Evolutionary conservation across 371 early-diverging fungal species (phyloP).

Genomic region (Mucor plumbeus): DNA sequence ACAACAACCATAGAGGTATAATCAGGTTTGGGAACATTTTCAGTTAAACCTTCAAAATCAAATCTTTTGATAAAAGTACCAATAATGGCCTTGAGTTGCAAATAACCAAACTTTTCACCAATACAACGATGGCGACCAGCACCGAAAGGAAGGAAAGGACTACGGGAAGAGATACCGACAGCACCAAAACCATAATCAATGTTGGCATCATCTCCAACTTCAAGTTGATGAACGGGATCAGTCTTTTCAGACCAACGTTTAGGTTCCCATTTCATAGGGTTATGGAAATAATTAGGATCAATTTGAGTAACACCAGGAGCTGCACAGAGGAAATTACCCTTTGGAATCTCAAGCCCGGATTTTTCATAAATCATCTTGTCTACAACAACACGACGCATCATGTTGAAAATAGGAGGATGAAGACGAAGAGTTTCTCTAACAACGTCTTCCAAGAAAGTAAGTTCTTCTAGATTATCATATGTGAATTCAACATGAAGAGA

Average conservation of each 20-base stretch:
- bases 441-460: constrained; percentile 77
- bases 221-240: constrained; percentile 51
- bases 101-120: constrained; percentile 95
- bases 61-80: constrained; percentile 81
- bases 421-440: constrained; percentile 93
- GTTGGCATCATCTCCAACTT: constrained; percentile 71
- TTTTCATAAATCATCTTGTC: constrained; percentile 69
- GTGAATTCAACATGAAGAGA: constrained; percentile 63
- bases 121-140: constrained; percentile 98
- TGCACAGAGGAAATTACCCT: constrained; percentile 87
- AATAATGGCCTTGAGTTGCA: constrained; percentile 94
- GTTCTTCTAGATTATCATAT: constrained; percentile 80
- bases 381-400: constrained; percentile 90
- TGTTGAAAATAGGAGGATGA: constrained; percentile 90
- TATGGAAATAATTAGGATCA: constrained; percentile 77
- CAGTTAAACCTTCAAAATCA: constrained; percentile 55
- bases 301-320: constrained; percentile 84
- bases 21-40: constrained; percentile 80
- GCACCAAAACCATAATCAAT: constrained; percentile 87
- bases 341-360: constrained; percentile 83
- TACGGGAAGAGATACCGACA: constrained; percentile 72
- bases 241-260: constrained; percentile 72
- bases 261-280: constrained; percentile 84
- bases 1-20: constrained; percentile 92
- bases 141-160: constrained; percentile 95